A percentile compares a stretch with the other conserved stretches of the same genome.
Conservation (phyloP, 257 asterid genomes). For the Solanum etuberosum region DNA sequence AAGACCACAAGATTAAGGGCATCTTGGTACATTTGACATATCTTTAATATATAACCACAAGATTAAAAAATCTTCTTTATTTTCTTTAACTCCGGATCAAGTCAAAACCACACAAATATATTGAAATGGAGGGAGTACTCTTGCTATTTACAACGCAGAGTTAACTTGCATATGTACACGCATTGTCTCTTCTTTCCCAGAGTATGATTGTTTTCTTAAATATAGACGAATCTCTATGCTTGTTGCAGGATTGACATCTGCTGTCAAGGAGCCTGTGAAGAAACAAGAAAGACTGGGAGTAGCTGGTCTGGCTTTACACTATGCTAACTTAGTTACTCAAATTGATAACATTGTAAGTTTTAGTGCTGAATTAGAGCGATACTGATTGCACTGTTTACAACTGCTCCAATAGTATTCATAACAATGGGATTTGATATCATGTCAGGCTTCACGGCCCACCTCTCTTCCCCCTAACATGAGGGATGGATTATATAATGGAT, state of each 20-base stretch:
- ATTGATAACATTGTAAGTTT: slow-evolving; percentile 67
- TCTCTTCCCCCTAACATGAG: slow-evolving; percentile 95
- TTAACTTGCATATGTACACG: background rate
- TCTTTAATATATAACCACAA: background rate
- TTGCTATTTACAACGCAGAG: background rate
- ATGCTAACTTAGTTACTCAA: slow-evolving; percentile 74
- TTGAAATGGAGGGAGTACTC: background rate
- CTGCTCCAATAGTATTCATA: background rate
- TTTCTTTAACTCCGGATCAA: background rate
- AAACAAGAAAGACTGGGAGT: slow-evolving; percentile 69
- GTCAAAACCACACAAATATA: background rate
- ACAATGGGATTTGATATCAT: slow-evolving; percentile 5
- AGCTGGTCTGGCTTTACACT: slow-evolving; percentile 77
- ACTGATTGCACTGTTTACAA: background rate
- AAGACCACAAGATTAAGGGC: background rate
- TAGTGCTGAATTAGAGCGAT: background rate
- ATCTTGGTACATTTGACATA: background rate
- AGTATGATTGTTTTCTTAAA: background rate
- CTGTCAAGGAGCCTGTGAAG: slow-evolving; percentile 29
- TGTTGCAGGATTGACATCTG: slow-evolving; percentile 40
- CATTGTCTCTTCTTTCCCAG: background rate
- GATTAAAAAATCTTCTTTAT: no score
- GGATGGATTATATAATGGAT: slow-evolving; percentile 75
- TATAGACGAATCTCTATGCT: background rate
- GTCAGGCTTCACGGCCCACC: slow-evolving; percentile 79